Evolutionary conservation across 805 yeast species (phyloP).

Genomic region (Candida bentonensis): DNA sequence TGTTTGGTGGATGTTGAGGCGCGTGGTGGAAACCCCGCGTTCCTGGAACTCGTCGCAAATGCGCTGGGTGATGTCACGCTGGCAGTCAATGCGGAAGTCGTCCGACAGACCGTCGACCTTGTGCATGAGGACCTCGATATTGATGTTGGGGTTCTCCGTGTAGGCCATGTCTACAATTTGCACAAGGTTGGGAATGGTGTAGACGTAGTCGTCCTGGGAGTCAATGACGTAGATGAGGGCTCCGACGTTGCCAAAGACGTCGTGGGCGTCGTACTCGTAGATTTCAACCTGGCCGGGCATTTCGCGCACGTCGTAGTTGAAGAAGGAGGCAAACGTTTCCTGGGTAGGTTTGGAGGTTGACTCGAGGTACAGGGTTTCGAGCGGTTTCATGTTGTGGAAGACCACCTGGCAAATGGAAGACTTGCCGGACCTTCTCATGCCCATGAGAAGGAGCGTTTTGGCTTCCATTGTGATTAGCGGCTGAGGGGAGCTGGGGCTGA

Average conservation of each 20-base stretch:
- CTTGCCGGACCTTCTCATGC: slow-evolving; percentile 67
- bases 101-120: slow-evolving; percentile 92
- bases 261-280: slow-evolving; percentile 74
- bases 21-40: slow-evolving; percentile 81
- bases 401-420: slow-evolving; percentile 93
- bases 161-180: slow-evolving; percentile 81
- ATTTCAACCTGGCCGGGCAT: slow-evolving; percentile 87
- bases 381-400: slow-evolving; percentile 91
- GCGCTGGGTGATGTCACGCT: slow-evolving; percentile 90
- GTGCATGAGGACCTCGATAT: slow-evolving; percentile 86
- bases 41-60: slow-evolving; percentile 87
- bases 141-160: slow-evolving; percentile 68
- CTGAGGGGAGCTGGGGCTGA: no score
- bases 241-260: slow-evolving; percentile 69
- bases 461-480: slow-evolving; percentile 1
- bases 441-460: slow-evolving; percentile 65
- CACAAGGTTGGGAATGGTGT: slow-evolving; percentile 79
- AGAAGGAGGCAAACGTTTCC: slow-evolving; percentile 70
- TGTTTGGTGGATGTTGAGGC: slow-evolving; percentile 80
- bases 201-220: slow-evolving; percentile 86
- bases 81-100: slow-evolving; percentile 88
- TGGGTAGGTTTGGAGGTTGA: slow-evolving; percentile 80
- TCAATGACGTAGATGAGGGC: slow-evolving; percentile 91
- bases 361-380: slow-evolving; percentile 82
- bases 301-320: slow-evolving; percentile 82